Base-by-base conservation (phyloP, 225 moss, liverwort and hornwort genomes). In the Bryum argenteum region DNA sequence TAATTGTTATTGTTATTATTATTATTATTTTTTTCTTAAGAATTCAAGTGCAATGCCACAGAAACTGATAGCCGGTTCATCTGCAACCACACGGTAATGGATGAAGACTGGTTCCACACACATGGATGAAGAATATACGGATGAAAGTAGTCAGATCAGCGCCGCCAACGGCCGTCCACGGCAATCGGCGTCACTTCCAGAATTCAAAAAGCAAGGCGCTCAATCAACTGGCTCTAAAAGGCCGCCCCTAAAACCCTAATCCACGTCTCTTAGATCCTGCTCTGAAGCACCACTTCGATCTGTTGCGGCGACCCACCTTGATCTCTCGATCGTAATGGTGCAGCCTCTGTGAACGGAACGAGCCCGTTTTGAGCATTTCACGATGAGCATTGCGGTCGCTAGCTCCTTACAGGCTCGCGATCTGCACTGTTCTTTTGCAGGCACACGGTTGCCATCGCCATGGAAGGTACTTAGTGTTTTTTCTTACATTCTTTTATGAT, bases 241-340 rank as follows among this genome's bases (percentile, higher is more conserved):
- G n/a, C 22, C 39, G 12, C 8, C 41, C 45, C 10, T 16, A 16
- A 50, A 79, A 50, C 78, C 78, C 78, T 79, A 79, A 67, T 24
- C 18, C 45, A 12, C 52, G 59, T 44, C 63, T 54, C 56, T 37
- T 59, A 9, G 53, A 54, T 44, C 33, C 44, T n/a, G 7, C 33
- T 65, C 12, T 42, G 39, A 13, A 28, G 11, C 20, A 7, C 0
- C 20, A 1, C 22, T 47, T 6, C 16, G 3, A 0, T 40, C 0
- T 12, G 3, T 1, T 17, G 47, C 24, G 11, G 43, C 66, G 51
- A 1, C 48, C 16, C 11, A 0, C 11, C 0, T 1, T 0, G 10
- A 17, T 48, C 44, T 28, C 26, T 59, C 24, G 11, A 16, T 40
- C 11, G 7, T 19, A 41, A 21, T 74, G 51, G 41, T 16, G 21